phyloP scores from a whole-genome alignment of 441 rosid species.

The Rhodomyrtus psidioides region DNA sequence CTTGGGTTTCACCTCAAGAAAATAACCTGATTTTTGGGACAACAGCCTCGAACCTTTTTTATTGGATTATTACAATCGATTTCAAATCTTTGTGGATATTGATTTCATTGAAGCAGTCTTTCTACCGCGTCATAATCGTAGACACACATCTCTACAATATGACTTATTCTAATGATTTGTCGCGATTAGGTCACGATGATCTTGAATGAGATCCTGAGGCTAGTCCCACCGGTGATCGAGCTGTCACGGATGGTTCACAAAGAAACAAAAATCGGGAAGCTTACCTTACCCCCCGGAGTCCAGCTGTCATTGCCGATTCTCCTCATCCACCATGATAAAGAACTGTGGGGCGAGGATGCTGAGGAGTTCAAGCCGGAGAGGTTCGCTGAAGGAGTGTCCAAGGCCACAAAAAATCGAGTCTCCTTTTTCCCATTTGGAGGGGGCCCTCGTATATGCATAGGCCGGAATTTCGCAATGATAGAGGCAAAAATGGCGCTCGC shows the following conservation, averaged over 20 bases:
- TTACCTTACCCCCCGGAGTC: too few relatives aligned
- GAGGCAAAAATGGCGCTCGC: too few relatives aligned
- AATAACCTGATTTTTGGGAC: too few relatives aligned
- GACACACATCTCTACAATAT: background rate
- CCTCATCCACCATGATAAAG: too few relatives aligned
- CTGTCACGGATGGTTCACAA: background rate
- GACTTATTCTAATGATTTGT: background rate
- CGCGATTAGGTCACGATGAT: background rate
- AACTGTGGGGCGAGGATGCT: too few relatives aligned
- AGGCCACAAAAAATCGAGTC: too few relatives aligned
- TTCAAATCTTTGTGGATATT: background rate
- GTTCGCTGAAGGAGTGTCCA: too few relatives aligned
- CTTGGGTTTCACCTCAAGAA: background rate
- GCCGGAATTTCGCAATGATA: too few relatives aligned
- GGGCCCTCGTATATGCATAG: too few relatives aligned
- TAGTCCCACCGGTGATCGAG: background rate
- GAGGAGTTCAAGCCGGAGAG: too few relatives aligned
- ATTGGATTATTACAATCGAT: background rate
- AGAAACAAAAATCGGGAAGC: background rate
- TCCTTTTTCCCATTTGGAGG: too few relatives aligned
- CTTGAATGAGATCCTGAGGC: background rate
- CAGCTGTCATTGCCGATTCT: too few relatives aligned
- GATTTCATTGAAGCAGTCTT: background rate
- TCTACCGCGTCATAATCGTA: background rate
- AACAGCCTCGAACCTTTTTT: background rate